Base-by-base conservation (phyloP, 2,329 filamentous ascomycete species). In the Epicoccum sorghinum region DNA sequence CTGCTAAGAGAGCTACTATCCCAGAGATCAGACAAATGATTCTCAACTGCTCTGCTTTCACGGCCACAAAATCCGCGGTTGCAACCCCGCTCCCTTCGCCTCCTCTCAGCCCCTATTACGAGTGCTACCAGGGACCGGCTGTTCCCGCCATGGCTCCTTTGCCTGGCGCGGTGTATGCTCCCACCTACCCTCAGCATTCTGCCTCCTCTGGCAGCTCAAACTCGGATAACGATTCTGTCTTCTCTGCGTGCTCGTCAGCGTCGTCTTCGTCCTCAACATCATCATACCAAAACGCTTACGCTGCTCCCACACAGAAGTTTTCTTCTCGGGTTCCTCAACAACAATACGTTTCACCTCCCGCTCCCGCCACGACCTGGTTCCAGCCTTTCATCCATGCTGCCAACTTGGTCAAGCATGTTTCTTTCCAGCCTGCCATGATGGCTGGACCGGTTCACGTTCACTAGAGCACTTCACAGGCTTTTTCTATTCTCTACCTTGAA, bases 1-100 rank as follows among this genome's bases (percentile, higher is more conserved):
- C 95, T 52, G 83, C 87, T 67, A 86, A 91, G 73, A 84, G 95
- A 74, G 93, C 96, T 70, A 88, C 87, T 52, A 83, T 99, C 60
- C 78, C 86, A 51, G 90, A 96, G 77, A 83, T 99, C 51, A 87
- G 89, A 69, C 82, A 85, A 62, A 81, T 89, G 71, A 95, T 98
- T 72, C 74, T 89, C 67, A 82, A 86, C 59, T 97, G 93, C 80
- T 81, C 87, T 29, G 80, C 82, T 61, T 91, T 97, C 74, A 96
- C 89, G 23, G 77, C 72, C 55, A 79, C 61, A 57, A 78, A 73
- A 70, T 73, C 68, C 57, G 77, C 61, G 62, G 67, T 76, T 14
- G 74, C 79, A 9, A 69, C 72, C 13, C 72, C 77, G 10, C 68
- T 78, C 40, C 70, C 75, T n/a, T 77, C 76, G 40, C 77, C 78